Percentiles rank a stretch among this genome's conserved stretches.
Conservation (phyloP, 2,329 filamentous ascomycete genomes). For the Thielaviopsis populi region DNA sequence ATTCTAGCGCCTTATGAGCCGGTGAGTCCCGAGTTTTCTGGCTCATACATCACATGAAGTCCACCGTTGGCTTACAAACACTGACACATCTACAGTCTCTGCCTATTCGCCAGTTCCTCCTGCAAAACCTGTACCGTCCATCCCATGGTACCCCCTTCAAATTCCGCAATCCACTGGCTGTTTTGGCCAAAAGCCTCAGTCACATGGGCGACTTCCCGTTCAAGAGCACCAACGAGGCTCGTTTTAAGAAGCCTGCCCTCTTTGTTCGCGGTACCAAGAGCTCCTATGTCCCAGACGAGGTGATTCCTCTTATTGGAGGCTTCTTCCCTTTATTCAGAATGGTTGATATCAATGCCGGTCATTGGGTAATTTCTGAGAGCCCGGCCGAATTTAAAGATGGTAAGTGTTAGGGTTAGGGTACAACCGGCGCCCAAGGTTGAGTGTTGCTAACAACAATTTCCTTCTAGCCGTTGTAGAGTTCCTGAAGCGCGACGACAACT, state of each 20-base stretch:
- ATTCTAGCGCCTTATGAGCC: conserved; percentile 63
- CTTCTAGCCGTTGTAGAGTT: conserved; percentile 48
- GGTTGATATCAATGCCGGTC: conserved; percentile 60
- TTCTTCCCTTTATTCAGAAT: conserved; percentile 70
- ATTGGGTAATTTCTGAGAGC: conserved; percentile 84
- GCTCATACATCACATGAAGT: not conserved
- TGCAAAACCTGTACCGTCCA: conserved; percentile 63
- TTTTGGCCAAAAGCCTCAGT: conserved; percentile 51
- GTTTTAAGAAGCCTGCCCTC: conserved; percentile 64
- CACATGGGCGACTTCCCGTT: conserved; percentile 83
- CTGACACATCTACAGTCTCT: conserved; percentile 35
- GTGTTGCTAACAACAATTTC: conserved; percentile 1
- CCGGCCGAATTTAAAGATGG: conserved; percentile 63
- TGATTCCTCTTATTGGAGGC: conserved; percentile 59
- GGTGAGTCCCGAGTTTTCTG: conserved; percentile 26
- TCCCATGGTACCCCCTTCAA: conserved; percentile 38
- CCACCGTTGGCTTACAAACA: not conserved
- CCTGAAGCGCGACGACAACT: conserved; percentile 35
- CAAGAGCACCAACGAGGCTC: conserved; percentile 48
- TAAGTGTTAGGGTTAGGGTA: conserved; percentile 27
- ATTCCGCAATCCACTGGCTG: conserved; percentile 67
- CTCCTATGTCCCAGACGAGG: conserved; percentile 67
- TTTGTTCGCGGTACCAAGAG: conserved; percentile 68
- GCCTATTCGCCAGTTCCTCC: conserved; percentile 74
- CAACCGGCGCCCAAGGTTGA: not conserved